Base-by-base conservation (phyloP, 2,329 filamentous ascomycete species). In the Zasmidium citrigriseum region DNA sequence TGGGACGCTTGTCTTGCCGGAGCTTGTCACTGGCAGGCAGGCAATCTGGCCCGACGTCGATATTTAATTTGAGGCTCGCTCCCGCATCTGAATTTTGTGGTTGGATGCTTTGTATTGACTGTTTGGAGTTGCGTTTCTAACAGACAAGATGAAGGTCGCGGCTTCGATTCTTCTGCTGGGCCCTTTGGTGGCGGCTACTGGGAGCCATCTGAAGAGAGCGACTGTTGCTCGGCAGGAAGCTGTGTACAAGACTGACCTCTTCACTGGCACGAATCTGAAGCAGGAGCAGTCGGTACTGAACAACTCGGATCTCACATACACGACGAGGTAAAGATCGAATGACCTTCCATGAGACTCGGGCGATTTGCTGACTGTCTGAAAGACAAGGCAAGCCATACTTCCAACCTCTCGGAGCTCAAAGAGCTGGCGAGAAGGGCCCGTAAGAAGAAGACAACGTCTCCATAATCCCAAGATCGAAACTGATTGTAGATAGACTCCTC, bases 361-460 rank as follows among this genome's bases (percentile, higher is more conserved):
- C n/a, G n/a, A n/a, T n/a, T n/a, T n/a, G n/a, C n/a, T n/a, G n/a
- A n/a, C n/a, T n/a, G n/a, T n/a, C n/a, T n/a, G n/a, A n/a, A n/a
- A n/a, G n/a, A n/a, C 69, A 71, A 59, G 68, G 68, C 52, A 65
- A 64, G 59, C 62, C 60, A 38, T 63, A 68, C 52, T 70, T 66
- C 52, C 67, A 68, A 50, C 68, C 68, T n/a, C 58, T 69, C 7
- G 67, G 68, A 14, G 67, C 68, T 27, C 67, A 69, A 71, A 78
- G 85, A 57, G 73, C 83, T 29, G 85, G 84, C 50, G 68, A 72
- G 50, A 82, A 82, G 65, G 60, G 53, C 14, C n/a, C n/a, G 34
- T 41, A n/a, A 9, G 34, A n/a, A n/a, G n/a, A n/a, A n/a, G n/a
- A n/a, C n/a, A n/a, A n/a, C n/a, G n/a, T 52, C 24, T 24, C 25